These are phyloP conservation scores for Diddensiella caesifluorescens DNA, from an alignment of 805 yeast species.

Conservation along the genomic window DNA sequence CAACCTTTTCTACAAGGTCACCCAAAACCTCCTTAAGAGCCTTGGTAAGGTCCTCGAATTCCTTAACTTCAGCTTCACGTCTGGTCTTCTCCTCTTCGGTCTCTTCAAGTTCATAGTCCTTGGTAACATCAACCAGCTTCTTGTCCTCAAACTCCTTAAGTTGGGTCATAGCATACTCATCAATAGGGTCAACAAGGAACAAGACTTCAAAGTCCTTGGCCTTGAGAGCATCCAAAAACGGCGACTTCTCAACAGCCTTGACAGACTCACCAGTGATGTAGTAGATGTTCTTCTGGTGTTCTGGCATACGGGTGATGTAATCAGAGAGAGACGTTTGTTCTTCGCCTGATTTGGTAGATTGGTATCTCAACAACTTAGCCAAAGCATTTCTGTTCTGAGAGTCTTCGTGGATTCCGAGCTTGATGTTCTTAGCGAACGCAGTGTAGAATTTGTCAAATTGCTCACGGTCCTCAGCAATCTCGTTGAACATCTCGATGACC, in stretches of 20 bases:
- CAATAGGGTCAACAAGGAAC: constrained; percentile 98
- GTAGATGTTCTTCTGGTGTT: constrained; percentile 99
- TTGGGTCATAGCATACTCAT: constrained; percentile 99
- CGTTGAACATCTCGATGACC: constrained; percentile 96
- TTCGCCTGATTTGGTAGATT: constrained; percentile 92
- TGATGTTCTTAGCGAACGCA: constrained; percentile 96
- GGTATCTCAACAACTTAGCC: constrained; percentile 93
- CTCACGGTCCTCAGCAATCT: constrained; percentile 98
- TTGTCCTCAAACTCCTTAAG: constrained; percentile 99
- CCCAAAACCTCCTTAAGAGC: constrained; percentile 96
- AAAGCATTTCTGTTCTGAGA: constrained; percentile 93
- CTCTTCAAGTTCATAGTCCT: constrained; percentile 95
- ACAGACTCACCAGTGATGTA: constrained; percentile 98
- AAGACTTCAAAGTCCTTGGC: constrained; percentile 98
- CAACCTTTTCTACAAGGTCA: constrained; percentile 98
- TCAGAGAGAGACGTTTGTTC: constrained; percentile 93
- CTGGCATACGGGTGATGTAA: constrained; percentile 99
- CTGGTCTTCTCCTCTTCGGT: constrained; percentile 94
- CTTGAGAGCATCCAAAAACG: constrained; percentile 97
- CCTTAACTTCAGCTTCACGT: constrained; percentile 90
- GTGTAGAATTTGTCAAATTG: constrained; percentile 97
- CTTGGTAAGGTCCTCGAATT: constrained; percentile 88
- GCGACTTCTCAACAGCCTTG: constrained; percentile 97
- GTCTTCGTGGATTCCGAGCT: constrained; percentile 99
- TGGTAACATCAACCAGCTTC: constrained; percentile 97